A percentile compares a stretch with the other conserved stretches of the same genome.
Conservation (phyloP, 2,329 filamentous ascomycete species). For the Pestalotiopsis sp. region DNA sequence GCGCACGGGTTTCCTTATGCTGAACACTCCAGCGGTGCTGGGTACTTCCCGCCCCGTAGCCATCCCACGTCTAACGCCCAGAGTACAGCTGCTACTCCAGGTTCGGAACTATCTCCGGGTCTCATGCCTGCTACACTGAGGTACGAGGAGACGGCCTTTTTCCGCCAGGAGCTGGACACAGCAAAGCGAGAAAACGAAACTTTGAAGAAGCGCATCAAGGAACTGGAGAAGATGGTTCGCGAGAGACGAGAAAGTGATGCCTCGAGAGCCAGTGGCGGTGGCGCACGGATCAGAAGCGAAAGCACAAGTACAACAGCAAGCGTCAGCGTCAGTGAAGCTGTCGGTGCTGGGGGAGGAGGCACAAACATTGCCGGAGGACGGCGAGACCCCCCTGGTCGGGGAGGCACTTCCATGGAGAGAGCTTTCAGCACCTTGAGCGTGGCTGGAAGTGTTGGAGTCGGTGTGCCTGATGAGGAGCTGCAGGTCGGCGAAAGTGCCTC, state of each 20-base stretch:
- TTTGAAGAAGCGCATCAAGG: conserved; percentile 63
- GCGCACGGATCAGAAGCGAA: conserved; percentile 43
- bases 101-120: conserved; percentile 53
- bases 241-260: conserved; percentile 50
- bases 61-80: conserved; percentile 39
- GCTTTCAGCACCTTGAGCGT: conserved; percentile 50
- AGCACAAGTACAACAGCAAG: conserved; percentile 59
- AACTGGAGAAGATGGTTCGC: conserved; percentile 60
- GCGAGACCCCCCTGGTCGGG: conserved; percentile 33
- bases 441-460: conserved; percentile 49
- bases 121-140: conserved; percentile 60
- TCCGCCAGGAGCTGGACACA: conserved; percentile 61
- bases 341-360: conserved; percentile 32
- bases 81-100: conserved; percentile 44
- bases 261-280: background rate
- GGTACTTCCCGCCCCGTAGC: conserved; percentile 37
- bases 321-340: conserved; percentile 41
- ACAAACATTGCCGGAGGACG: conserved; percentile 50
- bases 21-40: conserved; percentile 17
- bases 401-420: conserved; percentile 44
- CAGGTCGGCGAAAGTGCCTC: conserved; percentile 66
- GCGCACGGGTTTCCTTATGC: conserved; percentile 44
- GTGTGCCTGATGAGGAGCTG: conserved; percentile 63
- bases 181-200: conserved; percentile 67
- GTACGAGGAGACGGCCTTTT: conserved; percentile 65